Conservation (phyloP, 768 basidiomycete species). For the Psilocybe subaeruginosa region DNA sequence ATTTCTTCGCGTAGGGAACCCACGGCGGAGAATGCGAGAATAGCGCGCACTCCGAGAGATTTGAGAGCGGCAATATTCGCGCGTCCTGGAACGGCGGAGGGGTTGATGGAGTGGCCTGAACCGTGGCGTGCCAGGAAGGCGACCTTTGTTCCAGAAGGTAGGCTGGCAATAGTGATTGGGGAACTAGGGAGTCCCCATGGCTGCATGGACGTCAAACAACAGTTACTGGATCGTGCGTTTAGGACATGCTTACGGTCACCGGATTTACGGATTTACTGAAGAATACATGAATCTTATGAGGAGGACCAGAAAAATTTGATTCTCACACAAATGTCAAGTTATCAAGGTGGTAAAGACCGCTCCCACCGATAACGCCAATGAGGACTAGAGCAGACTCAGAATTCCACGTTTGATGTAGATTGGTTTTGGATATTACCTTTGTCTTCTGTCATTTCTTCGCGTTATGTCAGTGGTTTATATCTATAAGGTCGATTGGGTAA, state of each 20-base stretch:
- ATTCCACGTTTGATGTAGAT: not conserved
- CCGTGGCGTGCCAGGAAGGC: conserved; percentile 96
- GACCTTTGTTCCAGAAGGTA: conserved; percentile 77
- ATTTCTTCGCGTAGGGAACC: conserved; percentile 95
- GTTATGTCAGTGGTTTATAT: not conserved
- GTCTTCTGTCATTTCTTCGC: not conserved
- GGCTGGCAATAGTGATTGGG: conserved; percentile 88
- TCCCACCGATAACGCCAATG: conserved; percentile 90
- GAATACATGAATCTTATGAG: not conserved
- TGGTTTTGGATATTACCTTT: not conserved
- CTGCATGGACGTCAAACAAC: conserved; percentile 37
- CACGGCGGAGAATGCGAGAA: conserved; percentile 95
- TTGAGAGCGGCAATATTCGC: conserved; percentile 98
- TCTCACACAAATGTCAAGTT: conserved; percentile 86
- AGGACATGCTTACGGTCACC: conserved; percentile 62
- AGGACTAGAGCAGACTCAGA: conserved; percentile 50
- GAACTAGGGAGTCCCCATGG: conserved; percentile 94
- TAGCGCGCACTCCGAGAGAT: conserved; percentile 83
- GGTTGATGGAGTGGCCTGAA: conserved; percentile 73
- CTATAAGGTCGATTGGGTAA: too few species aligned
- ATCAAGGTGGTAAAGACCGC: conserved; percentile 91
- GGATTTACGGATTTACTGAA: conserved; percentile 74
- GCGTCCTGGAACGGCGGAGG: conserved; percentile 79
- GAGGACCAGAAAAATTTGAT: not conserved
- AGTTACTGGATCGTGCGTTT: not conserved